A percentile compares a stretch with the other conserved stretches of the same genome.
Conservation (phyloP, 192 early-diverging fungal genomes). For the Backusella tarrabulga region DNA sequence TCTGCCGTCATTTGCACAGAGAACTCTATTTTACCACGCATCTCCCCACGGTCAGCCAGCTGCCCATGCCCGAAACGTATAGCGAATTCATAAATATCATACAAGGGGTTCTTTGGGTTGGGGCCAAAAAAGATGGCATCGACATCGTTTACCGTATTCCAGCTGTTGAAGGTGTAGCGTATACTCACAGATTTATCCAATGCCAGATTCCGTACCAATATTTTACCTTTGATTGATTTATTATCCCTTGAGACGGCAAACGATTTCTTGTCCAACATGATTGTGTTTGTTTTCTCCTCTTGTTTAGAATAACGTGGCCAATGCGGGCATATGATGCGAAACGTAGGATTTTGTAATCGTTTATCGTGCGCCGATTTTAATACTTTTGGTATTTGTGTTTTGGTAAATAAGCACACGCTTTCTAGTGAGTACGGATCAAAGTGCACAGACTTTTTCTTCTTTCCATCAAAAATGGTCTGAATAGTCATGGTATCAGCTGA, state of each 20-base stretch:
- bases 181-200: slow-evolving; percentile 80
- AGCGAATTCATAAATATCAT: slow-evolving; percentile 67
- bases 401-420: slow-evolving; percentile 66
- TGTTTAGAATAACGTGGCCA: slow-evolving; percentile 6
- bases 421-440: slow-evolving; percentile 63
- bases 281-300: background rate
- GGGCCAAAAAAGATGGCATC: slow-evolving; percentile 59
- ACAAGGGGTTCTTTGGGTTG: slow-evolving; percentile 35
- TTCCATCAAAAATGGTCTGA: background rate
- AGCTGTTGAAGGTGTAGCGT: slow-evolving; percentile 82
- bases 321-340: slow-evolving; percentile 8
- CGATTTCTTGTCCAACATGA: slow-evolving; percentile 5
- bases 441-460: slow-evolving; percentile 50
- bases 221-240: slow-evolving; percentile 52
- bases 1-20: slow-evolving; percentile 67
- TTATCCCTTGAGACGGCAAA: slow-evolving; percentile 22
- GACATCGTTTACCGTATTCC: slow-evolving; percentile 68
- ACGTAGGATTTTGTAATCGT: background rate
- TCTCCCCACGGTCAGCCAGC: slow-evolving; percentile 15
- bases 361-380: slow-evolving; percentile 11
- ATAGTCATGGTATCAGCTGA: slow-evolving; percentile 4
- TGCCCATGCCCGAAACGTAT: slow-evolving; percentile 10
- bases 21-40: slow-evolving; percentile 51
- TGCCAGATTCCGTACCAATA: slow-evolving; percentile 83
- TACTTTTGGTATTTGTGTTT: slow-evolving; percentile 57